Evolutionary conservation across 768 basidiomycete species (phyloP).

Genomic region (Lactarius tabidus): DNA sequence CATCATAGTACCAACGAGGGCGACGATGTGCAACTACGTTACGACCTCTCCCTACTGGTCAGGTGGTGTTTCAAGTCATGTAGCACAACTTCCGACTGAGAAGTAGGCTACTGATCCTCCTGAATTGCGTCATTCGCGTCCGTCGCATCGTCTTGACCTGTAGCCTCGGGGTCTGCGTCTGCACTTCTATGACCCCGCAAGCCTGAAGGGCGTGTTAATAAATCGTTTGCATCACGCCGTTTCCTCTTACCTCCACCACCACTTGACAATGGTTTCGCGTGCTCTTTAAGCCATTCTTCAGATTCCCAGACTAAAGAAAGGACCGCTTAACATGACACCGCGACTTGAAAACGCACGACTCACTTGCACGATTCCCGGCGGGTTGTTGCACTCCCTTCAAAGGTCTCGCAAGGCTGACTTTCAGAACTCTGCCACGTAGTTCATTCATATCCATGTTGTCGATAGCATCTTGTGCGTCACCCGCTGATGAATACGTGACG

Average conservation of each 20-base stretch:
- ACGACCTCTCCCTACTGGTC: neutral
- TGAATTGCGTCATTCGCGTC: conserved; percentile 36
- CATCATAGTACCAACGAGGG: conserved; percentile 26
- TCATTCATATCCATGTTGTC: conserved; percentile 99
- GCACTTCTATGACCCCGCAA: conserved; percentile 47
- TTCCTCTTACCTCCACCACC: conserved; percentile 62
- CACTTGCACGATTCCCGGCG: conserved; percentile 71
- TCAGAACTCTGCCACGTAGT: conserved; percentile 66
- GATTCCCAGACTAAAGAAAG: conserved; percentile 82
- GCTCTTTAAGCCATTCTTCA: conserved; percentile 85
- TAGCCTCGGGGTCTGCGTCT: conserved; percentile 23
- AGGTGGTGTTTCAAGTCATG: neutral
- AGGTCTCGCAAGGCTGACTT: conserved; percentile 82
- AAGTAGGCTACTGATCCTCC: conserved; percentile 56
- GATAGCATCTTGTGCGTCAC: conserved; percentile 92
- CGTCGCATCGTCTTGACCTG: conserved; percentile 31
- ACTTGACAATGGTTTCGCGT: conserved; percentile 73
- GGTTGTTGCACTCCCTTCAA: conserved; percentile 63
- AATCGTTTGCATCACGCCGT: neutral
- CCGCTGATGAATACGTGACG: conserved; percentile 73
- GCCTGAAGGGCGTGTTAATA: conserved; percentile 27
- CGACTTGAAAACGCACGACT: conserved; percentile 31
- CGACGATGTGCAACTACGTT: conserved; percentile 13
- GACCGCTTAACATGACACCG: conserved; percentile 3
- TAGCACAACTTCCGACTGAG: conserved; percentile 4